Evolutionary conservation across 2,329 filamentous ascomycete species (phyloP), one percentile per base, ranked within the genome.

Genomic region (Xylaria arbuscula): DNA sequence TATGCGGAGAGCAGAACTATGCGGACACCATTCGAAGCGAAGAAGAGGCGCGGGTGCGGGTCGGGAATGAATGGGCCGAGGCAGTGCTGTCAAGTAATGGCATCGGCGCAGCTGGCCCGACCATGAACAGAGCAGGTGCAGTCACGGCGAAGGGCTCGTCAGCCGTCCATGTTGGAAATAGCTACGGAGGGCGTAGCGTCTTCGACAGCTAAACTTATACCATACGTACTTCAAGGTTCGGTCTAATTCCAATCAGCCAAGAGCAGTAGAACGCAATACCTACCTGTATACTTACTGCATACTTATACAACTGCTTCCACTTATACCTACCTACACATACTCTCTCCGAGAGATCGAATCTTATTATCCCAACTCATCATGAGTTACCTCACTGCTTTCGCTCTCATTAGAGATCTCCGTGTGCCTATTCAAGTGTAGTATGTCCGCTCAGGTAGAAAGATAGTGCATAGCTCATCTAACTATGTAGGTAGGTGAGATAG

Each of bases 31-130:
- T 68, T 54, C 34, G 36, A 10, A 53, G 9, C 10, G 45, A 70
- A 34, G 65, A 53, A 13, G 24, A 28, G 7, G 57, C 51, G 24
- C 45, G 58, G 48, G 65, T 70, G 40, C 66, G 57, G 22, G 24
- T 68, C 17, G 68, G 68, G 8, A 59, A 68, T 56, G 54, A 66
- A 63, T 70, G 62, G 65, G 22, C 55, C 7, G 36, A 40, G 2
- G 45, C n/a, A 2, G 61, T 38, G 36, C 53, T 65, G 15, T 24
- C 50, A 36, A 34, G 54, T 17, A 19, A n/a, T 51, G 11, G 28
- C 7, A 3, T 32, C 2, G 34, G 28, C 50, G 11, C 17, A 38
- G 10, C 19, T 40, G 45, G 36, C 28, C 58, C 9, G 62, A 63
- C 57, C 3, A 6, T 17, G 50, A 70, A 70, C 22, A 53, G 19